A percentile compares a stretch with the other conserved stretches of the same genome.
phyloP scores from a whole-genome alignment of 2,329 filamentous ascomycete genomes.

The Achaetomium macrosporum region DNA sequence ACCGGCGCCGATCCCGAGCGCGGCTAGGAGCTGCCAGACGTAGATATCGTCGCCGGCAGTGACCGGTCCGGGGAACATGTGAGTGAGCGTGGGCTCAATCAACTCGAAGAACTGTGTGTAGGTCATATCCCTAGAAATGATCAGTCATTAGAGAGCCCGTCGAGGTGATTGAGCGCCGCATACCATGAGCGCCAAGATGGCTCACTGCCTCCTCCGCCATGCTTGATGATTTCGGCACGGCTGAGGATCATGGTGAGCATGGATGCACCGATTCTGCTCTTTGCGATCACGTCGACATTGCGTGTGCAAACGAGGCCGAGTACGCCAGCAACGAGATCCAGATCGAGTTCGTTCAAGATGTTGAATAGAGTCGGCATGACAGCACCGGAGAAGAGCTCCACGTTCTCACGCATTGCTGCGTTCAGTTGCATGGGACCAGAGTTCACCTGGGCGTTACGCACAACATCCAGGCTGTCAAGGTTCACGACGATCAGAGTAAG shows the following conservation, averaged over 20 bases:
- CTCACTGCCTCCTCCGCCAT: slow-evolving; percentile 64
- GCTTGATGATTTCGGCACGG: slow-evolving; percentile 87
- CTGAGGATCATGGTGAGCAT: slow-evolving; percentile 93
- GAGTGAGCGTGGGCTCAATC: slow-evolving; percentile 74
- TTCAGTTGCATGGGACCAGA: slow-evolving; percentile 68
- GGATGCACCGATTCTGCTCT: slow-evolving; percentile 80
- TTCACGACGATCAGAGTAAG: slow-evolving; percentile 94
- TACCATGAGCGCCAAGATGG: slow-evolving; percentile 77
- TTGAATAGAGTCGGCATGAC: slow-evolving; percentile 87
- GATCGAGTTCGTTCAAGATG: slow-evolving; percentile 83
- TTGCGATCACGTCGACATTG: slow-evolving; percentile 77
- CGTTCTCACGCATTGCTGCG: slow-evolving; percentile 75
- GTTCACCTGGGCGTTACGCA: slow-evolving; percentile 70
- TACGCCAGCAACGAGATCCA: slow-evolving; percentile 86
- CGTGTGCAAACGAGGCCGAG: slow-evolving; percentile 78
- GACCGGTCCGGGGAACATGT: slow-evolving; percentile 88
- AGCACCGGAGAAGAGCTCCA: slow-evolving; percentile 81
- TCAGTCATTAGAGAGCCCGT: slow-evolving; percentile 28
- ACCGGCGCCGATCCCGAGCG: slow-evolving; percentile 86
- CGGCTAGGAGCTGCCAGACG: slow-evolving; percentile 95
- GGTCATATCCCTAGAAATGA: slow-evolving; percentile 55
- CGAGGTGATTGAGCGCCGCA: slow-evolving; percentile 24
- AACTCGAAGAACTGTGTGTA: slow-evolving; percentile 86
- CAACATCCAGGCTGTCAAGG: slow-evolving; percentile 85
- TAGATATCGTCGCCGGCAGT: slow-evolving; percentile 90